Evolutionary conservation across 2,329 filamentous ascomycete species (phyloP).

Genomic region (Talaromyces sp.): DNA sequence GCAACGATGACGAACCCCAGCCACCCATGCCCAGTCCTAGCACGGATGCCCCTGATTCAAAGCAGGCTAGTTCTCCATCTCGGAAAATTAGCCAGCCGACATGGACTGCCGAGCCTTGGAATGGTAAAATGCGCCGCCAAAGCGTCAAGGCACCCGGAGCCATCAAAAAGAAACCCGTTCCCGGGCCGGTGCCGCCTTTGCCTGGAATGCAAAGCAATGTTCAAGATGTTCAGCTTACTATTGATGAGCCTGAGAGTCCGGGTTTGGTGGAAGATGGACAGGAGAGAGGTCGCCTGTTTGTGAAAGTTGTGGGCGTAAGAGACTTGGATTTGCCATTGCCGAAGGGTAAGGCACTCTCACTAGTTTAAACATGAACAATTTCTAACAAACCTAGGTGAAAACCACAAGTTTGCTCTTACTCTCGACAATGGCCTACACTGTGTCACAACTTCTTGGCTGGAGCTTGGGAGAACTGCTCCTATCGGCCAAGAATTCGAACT

Average conservation of each 20-base stretch:
- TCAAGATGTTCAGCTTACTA: constrained; percentile 54
- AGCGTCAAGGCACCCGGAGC: constrained; percentile 54
- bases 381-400: constrained; percentile 57
- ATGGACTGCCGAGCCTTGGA: constrained; percentile 97
- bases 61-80: constrained; percentile 64
- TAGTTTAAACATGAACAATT: neutral
- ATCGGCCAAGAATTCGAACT: constrained; percentile 98
- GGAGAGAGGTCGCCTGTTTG: constrained; percentile 86
- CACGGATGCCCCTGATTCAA: constrained; percentile 40
- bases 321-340: constrained; percentile 88
- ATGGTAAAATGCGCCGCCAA: constrained; percentile 66
- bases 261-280: constrained; percentile 63
- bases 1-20: constrained; percentile 52
- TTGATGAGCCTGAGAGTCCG: constrained; percentile 62
- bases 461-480: constrained; percentile 82
- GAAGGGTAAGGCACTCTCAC: constrained; percentile 59
- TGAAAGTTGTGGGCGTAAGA: constrained; percentile 98
- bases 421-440: constrained; percentile 98
- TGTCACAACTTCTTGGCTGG: constrained; percentile 92
- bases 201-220: constrained; percentile 84
- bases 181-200: constrained; percentile 69
- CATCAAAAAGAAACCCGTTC: constrained; percentile 55
- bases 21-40: constrained; percentile 18
- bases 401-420: constrained; percentile 90
- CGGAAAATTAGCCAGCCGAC: constrained; percentile 80